A percentile compares a stretch with the other conserved stretches of the same genome.
These are phyloP conservation scores for Erigeron canadensis DNA, from an alignment of 129 eudicot genomes.

Conservation along the genomic window DNA sequence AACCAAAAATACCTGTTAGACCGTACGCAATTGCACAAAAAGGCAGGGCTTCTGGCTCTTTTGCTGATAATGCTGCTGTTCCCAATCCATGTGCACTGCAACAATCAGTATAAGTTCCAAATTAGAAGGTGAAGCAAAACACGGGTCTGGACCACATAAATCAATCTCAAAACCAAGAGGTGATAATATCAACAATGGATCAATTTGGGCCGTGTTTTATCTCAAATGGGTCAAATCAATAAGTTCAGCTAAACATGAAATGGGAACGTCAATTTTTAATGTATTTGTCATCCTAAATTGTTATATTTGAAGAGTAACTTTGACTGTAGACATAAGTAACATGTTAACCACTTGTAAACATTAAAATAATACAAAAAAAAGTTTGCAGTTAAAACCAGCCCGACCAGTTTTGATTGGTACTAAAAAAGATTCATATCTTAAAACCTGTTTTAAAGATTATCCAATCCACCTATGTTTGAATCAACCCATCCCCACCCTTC, in stretches of 20 bases:
- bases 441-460: no score
- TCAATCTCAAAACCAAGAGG: background rate
- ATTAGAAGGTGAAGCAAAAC: conserved; percentile 18
- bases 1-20: conserved; percentile 90
- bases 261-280: background rate
- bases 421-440: no score
- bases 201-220: background rate
- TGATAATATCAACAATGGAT: background rate
- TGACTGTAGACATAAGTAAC: no score
- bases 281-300: background rate
- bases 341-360: no score
- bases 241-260: background rate
- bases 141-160: background rate
- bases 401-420: no score
- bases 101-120: conserved; percentile 12
- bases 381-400: no score
- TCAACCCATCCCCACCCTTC: background rate
- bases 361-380: no score
- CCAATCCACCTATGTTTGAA: no score
- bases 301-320: no score
- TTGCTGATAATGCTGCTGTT: conserved; percentile 97
- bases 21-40: conserved; percentile 98
- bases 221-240: background rate
- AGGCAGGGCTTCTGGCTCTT: conserved; percentile 99
- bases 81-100: conserved; percentile 97